Evolutionary conservation across 1,139 yeast genomes (phyloP).

Genomic region (Magnusiomyces suaveolens): DNA sequence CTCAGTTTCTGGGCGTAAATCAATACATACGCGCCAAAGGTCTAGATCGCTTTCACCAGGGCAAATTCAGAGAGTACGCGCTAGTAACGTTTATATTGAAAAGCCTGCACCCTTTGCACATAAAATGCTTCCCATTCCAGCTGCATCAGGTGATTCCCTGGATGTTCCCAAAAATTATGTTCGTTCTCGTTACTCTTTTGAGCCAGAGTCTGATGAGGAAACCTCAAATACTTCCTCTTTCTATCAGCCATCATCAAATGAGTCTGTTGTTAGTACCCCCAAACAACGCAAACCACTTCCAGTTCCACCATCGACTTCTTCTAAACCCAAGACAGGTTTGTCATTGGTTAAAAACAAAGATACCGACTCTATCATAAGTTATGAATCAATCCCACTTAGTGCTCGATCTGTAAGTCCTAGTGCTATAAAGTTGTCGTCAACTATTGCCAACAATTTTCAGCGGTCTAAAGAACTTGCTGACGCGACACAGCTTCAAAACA

Average conservation of each 20-base stretch:
- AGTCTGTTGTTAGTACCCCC: not conserved
- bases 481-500: too few relatives aligned
- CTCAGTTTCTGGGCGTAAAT: not conserved
- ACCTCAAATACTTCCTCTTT: not conserved
- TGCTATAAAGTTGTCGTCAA: too few relatives aligned
- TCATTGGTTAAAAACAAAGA: not conserved
- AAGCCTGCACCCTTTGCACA: not conserved
- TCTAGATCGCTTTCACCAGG: slow-evolving; percentile 3
- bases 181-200: not conserved
- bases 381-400: too few relatives aligned
- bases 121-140: not conserved
- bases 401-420: too few relatives aligned
- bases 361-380: not conserved
- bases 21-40: not conserved
- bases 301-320: not conserved
- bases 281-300: not conserved
- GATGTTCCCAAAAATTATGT: too few relatives aligned
- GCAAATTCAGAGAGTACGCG: not conserved
- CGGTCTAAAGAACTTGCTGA: too few relatives aligned
- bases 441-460: too few relatives aligned
- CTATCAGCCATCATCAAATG: not conserved
- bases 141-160: not conserved
- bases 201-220: not conserved
- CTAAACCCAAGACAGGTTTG: not conserved
- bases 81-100: not conserved